Conservation (phyloP, 2,329 filamentous ascomycete species). For the Exutisphaerella laricina region DNA sequence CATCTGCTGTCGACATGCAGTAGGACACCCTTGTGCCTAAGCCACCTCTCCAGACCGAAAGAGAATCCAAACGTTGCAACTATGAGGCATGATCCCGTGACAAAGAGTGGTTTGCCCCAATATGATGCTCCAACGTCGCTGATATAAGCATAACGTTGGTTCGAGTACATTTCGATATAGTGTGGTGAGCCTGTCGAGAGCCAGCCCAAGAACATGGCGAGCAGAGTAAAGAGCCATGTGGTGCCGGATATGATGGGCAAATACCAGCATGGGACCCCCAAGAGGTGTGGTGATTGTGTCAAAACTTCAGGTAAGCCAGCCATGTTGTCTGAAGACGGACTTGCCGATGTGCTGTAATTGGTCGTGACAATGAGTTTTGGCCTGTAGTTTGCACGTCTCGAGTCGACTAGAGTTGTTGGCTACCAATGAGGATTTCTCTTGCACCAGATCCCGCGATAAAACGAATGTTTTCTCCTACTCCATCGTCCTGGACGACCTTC, state of each 20-base stretch:
- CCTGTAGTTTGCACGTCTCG: too few species aligned
- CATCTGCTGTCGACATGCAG: slow-evolving; percentile 60
- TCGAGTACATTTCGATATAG: slow-evolving; percentile 56
- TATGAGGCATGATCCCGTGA: slow-evolving; percentile 62
- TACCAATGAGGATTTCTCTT: too few species aligned
- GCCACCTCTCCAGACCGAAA: slow-evolving; percentile 72
- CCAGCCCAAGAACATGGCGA: slow-evolving; percentile 67
- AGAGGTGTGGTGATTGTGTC: slow-evolving; percentile 5
- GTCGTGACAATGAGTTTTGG: too few species aligned
- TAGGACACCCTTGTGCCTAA: slow-evolving; percentile 75
- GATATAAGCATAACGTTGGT: slow-evolving; percentile 54
- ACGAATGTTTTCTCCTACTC: too few species aligned
- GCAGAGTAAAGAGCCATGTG: slow-evolving; percentile 56
- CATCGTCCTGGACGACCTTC: too few species aligned
- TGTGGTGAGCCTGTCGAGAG: slow-evolving; percentile 49
- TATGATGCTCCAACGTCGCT: slow-evolving; percentile 50
- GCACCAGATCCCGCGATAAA: too few species aligned
- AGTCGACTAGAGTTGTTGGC: too few species aligned
- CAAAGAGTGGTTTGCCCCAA: slow-evolving; percentile 67
- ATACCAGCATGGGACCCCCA: slow-evolving; percentile 48
- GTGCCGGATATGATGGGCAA: slow-evolving; percentile 61
- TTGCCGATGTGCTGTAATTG: too few species aligned
- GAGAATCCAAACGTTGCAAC: slow-evolving; percentile 72
- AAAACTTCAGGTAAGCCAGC: neutral
- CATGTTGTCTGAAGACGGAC: too few species aligned